phyloP scores from a whole-genome alignment of 805 yeast genomes.

The Yueomyces sp. region DNA sequence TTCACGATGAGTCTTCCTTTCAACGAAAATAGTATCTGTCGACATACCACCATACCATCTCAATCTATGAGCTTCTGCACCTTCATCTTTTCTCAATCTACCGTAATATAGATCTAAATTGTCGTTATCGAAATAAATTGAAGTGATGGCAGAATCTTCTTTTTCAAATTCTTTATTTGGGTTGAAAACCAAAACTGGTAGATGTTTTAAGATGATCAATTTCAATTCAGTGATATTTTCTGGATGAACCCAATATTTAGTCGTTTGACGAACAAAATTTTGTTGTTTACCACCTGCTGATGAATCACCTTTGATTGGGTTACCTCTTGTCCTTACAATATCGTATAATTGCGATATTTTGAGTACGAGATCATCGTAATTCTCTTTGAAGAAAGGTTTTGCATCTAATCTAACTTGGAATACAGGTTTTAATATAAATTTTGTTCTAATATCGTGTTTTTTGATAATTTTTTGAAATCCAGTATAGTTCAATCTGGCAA shows the following conservation, averaged over 20 bases:
- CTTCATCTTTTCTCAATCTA: constrained; percentile 89
- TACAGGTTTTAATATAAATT: constrained; percentile 71
- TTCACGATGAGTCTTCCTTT: constrained; percentile 95
- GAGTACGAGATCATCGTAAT: constrained; percentile 80
- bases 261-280: constrained; percentile 95
- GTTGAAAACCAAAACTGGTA: constrained; percentile 94
- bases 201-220: constrained; percentile 80
- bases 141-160: constrained; percentile 93
- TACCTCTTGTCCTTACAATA: constrained; percentile 88
- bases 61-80: constrained; percentile 95
- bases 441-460: constrained; percentile 88
- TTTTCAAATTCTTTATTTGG: constrained; percentile 87
- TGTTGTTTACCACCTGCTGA: constrained; percentile 98
- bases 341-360: constrained; percentile 83
- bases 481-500: constrained; percentile 84
- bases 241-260: constrained; percentile 98
- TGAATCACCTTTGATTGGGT: constrained; percentile 88
- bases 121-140: constrained; percentile 87
- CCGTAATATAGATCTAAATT: constrained; percentile 88
- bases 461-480: constrained; percentile 95
- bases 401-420: constrained; percentile 87
- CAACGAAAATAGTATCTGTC: constrained; percentile 84
- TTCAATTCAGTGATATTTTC: constrained; percentile 95
- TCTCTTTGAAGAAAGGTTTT: constrained; percentile 92
- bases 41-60: constrained; percentile 99